Conservation (phyloP, 106 monocot species). For the Vanilla planifolia region DNA sequence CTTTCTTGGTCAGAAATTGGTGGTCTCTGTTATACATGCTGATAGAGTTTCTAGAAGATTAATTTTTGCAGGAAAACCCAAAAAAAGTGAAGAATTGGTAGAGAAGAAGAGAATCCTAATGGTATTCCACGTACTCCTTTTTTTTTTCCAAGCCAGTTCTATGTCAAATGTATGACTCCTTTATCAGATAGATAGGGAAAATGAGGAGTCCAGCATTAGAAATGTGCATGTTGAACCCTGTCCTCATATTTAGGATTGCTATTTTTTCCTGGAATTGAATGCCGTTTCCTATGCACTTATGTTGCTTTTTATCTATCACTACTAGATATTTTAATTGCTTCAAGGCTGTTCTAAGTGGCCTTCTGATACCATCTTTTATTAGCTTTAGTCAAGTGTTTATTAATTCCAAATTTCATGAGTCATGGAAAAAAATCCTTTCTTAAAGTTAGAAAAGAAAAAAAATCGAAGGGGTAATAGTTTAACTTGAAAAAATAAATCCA, state of each 20-base stretch:
- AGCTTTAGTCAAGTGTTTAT: too few species aligned
- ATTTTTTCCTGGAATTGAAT: neutral
- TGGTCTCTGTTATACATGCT: slow-evolving; percentile 48
- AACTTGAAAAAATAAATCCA: too few species aligned
- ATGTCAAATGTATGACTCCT: neutral
- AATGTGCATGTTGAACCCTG: neutral
- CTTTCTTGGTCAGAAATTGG: slow-evolving; percentile 49
- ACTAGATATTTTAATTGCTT: too few species aligned
- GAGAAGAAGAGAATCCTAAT: slow-evolving; percentile 81
- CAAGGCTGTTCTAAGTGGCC: too few species aligned
- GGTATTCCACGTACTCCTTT: slow-evolving; percentile 33
- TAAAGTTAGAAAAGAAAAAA: too few species aligned
- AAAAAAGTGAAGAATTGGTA: slow-evolving; percentile 69
- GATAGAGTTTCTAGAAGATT: slow-evolving; percentile 66
- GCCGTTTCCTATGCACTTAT: too few species aligned
- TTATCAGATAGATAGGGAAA: neutral
- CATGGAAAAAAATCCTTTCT: too few species aligned
- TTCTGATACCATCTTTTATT: too few species aligned
- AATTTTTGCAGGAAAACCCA: slow-evolving; percentile 76
- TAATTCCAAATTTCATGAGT: too few species aligned
- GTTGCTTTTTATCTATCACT: too few species aligned
- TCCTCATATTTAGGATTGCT: neutral
- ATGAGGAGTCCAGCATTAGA: neutral
- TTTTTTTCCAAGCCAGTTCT: neutral
- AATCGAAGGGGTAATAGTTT: too few species aligned